Conservation (phyloP, 2,329 filamentous ascomycete genomes). For the Pseudonectria buxi region DNA sequence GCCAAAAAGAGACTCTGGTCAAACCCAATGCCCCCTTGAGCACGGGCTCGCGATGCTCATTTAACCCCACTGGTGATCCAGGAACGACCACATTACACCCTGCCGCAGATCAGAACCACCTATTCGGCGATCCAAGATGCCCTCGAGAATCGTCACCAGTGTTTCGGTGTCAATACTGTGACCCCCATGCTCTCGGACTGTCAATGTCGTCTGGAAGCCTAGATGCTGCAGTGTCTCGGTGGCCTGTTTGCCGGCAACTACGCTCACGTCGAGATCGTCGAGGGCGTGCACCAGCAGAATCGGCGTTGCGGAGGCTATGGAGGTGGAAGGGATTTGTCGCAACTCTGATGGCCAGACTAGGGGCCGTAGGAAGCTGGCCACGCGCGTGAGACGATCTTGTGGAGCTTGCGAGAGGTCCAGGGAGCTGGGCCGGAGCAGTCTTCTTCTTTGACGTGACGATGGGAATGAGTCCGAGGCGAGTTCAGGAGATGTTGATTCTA, state of each 20-base stretch:
- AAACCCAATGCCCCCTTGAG: too few relatives aligned
- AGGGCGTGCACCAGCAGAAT: constrained; percentile 2
- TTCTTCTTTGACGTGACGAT: too few relatives aligned
- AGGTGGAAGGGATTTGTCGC: not conserved
- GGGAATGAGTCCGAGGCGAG: too few relatives aligned
- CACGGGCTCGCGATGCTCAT: too few relatives aligned
- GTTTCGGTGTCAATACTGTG: not conserved
- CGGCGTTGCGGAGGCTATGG: constrained; percentile 1
- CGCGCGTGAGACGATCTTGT: not conserved
- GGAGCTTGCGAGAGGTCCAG: too few relatives aligned
- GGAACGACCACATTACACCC: too few relatives aligned
- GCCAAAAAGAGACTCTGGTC: too few relatives aligned
- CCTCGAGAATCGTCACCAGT: constrained; percentile 1
- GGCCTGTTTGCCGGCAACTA: not conserved
- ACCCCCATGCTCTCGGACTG: not conserved
- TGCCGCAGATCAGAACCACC: too few relatives aligned
- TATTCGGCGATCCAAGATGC: constrained; percentile 3
- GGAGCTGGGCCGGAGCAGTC: too few relatives aligned
- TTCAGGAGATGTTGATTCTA: too few relatives aligned
- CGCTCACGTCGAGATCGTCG: not conserved
- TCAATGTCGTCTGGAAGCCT: constrained; percentile 1
- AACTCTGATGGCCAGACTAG: not conserved
- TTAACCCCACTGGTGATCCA: too few relatives aligned
- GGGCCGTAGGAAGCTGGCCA: constrained; percentile 1
- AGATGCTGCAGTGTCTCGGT: not conserved